Evolutionary conservation across 1,284 basidiomycete genomes (phyloP), one percentile per base, ranked within the genome.

Genomic region (Chondrostereum purpureum): DNA sequence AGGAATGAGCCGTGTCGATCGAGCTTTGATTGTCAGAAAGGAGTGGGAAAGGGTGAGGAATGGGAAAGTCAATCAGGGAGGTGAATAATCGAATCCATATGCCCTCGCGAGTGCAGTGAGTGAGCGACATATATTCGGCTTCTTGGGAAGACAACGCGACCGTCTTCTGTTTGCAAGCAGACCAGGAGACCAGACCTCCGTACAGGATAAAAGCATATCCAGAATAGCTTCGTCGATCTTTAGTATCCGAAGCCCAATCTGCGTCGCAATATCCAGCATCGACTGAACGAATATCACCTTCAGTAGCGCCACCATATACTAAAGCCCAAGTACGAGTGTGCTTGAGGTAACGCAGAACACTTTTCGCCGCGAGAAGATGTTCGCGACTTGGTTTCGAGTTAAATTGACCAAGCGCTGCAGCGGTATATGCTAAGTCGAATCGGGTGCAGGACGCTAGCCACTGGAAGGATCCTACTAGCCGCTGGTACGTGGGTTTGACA

Each of bases 221-320:
- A 10, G 52, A 56, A 17, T 54, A 42, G 41, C 49, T 51, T n/a
- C n/a, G n/a, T n/a, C n/a, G n/a, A n/a, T n/a, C n/a, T n/a, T n/a
- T n/a, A n/a, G n/a, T n/a, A n/a, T 50, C 47, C 6, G 48, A 51
- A 10, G 51, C 53, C 50, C 55, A 54, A 20, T 56, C 53, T 0
- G 48, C 48, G 47, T 53, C 44, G 8, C 48, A 38, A 22, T 24
- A 46, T 10, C 33, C 46, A 3, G 33, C 42, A 38, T 43, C 42
- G 16, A 22, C 17, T 1, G 21, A 8, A 4, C 24, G 5, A 5
- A 18, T 5, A 13, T 2, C 14, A n/a, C 12, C 21, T 16, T 33
- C 40, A n/a, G n/a, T n/a, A n/a, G n/a, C n/a, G 46, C 48, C 48
- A 34, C 48, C 40, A 46, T 49, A 49, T 16, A 45, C 33, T 4